Conservation (phyloP, 371 early-diverging fungal genomes). For the Circinella minor region DNA sequence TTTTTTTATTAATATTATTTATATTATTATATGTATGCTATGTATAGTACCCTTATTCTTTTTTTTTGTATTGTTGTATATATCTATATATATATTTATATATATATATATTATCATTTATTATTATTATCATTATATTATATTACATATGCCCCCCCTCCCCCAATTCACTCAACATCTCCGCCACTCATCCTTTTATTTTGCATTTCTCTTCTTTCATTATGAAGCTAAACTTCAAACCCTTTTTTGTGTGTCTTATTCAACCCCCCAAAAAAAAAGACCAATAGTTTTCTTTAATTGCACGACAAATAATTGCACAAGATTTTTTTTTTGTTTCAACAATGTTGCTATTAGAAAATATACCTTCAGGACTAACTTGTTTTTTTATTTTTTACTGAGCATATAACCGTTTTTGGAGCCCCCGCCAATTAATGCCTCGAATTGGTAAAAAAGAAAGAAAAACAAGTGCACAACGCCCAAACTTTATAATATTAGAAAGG, state of each 20-base stretch:
- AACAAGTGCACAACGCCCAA: background rate
- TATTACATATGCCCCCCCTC: background rate
- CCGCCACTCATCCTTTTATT: too few species aligned
- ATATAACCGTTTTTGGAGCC: too few species aligned
- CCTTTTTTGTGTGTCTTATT: too few species aligned
- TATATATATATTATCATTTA: slow-evolving; percentile 3
- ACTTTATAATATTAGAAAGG: background rate
- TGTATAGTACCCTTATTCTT: slow-evolving; percentile 10
- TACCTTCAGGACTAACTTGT: background rate
- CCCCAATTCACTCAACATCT: too few species aligned
- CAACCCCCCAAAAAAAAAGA: too few species aligned
- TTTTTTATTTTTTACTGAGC: too few species aligned
- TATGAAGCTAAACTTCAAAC: too few species aligned
- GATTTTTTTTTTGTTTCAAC: background rate
- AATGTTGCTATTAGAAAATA: slow-evolving; percentile 1
- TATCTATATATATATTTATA: background rate
- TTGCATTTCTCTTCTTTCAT: background rate
- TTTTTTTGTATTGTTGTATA: background rate
- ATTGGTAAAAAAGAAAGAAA: background rate
- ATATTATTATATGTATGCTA: slow-evolving; percentile 6
- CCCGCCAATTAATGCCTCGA: background rate
- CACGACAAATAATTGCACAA: slow-evolving; percentile 4
- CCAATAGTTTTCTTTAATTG: background rate
- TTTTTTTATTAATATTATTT: background rate
- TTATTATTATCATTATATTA: slow-evolving; percentile 4